Conservation (phyloP, 106 monocot species). For the Allium cepa region DNA sequence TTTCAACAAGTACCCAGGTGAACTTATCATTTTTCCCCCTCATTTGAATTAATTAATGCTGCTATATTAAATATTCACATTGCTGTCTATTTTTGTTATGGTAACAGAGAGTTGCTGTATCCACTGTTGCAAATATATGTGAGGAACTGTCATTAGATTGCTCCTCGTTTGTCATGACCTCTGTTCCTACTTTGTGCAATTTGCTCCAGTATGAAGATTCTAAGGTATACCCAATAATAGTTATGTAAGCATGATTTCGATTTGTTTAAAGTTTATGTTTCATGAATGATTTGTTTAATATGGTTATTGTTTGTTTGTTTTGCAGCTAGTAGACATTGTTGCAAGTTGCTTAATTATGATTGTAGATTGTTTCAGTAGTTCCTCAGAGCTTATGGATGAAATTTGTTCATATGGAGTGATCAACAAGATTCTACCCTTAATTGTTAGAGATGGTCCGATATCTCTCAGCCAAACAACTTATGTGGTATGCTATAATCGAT, state of each 20-base stretch:
- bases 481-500: conserved; percentile 17
- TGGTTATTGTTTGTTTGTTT: conserved; percentile 1
- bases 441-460: conserved; percentile 29
- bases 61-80: too few species aligned
- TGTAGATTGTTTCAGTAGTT: conserved; percentile 34
- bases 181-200: conserved; percentile 59
- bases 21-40: neutral
- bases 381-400: conserved; percentile 50
- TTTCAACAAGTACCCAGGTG: conserved; percentile 74
- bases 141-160: conserved; percentile 53
- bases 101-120: conserved; percentile 66
- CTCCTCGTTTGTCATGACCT: conserved; percentile 48
- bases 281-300: neutral
- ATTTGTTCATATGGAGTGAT: conserved; percentile 49
- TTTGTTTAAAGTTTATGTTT: neutral
- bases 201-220: conserved; percentile 61
- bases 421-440: conserved; percentile 27
- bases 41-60: neutral
- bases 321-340: conserved; percentile 73
- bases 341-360: conserved; percentile 63
- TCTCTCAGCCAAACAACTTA: conserved; percentile 32
- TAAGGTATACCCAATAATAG: conserved; percentile 36
- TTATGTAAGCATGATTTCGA: neutral
- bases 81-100: too few species aligned
- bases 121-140: conserved; percentile 70